Evolutionary conservation across 805 yeast genomes (phyloP).

Genomic region (Candida vartiovaarae): DNA sequence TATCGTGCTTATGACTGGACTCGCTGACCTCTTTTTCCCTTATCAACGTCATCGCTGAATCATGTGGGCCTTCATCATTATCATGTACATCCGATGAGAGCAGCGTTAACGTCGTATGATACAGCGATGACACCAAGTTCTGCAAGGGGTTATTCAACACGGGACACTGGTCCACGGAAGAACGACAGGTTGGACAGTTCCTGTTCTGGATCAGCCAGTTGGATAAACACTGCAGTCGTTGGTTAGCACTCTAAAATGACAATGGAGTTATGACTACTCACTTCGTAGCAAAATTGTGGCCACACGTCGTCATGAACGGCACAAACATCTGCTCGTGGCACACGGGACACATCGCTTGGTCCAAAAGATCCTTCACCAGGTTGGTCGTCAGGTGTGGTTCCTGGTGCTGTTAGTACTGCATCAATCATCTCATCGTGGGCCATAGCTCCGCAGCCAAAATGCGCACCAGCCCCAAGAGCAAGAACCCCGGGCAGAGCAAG

Average conservation of each 20-base stretch:
- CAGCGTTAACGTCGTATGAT: constrained; percentile 25
- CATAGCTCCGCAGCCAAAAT: neutral
- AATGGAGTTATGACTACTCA: constrained; percentile 1
- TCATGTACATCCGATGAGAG: constrained; percentile 17
- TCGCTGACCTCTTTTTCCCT: constrained; percentile 18
- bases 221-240: constrained; percentile 34
- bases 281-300: constrained; percentile 68
- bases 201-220: constrained; percentile 53
- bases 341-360: constrained; percentile 43
- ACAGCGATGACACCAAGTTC: constrained; percentile 35
- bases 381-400: constrained; percentile 7
- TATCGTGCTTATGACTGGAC: constrained; percentile 34
- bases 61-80: too few relatives aligned
- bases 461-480: neutral
- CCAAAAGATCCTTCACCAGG: constrained; percentile 19
- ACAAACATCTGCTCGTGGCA: constrained; percentile 65
- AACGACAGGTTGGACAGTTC: constrained; percentile 67
- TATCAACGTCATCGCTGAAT: neutral
- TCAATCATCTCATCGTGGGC: neutral
- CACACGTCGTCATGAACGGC: constrained; percentile 60
- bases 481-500: neutral
- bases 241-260: neutral
- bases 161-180: constrained; percentile 41
- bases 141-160: constrained; percentile 45
- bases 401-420: constrained; percentile 6